Percentiles rank a stretch among this genome's conserved stretches.
phyloP scores from a whole-genome alignment of 192 early-diverging fungal genomes.

The Rhizophagus prolifer region DNA sequence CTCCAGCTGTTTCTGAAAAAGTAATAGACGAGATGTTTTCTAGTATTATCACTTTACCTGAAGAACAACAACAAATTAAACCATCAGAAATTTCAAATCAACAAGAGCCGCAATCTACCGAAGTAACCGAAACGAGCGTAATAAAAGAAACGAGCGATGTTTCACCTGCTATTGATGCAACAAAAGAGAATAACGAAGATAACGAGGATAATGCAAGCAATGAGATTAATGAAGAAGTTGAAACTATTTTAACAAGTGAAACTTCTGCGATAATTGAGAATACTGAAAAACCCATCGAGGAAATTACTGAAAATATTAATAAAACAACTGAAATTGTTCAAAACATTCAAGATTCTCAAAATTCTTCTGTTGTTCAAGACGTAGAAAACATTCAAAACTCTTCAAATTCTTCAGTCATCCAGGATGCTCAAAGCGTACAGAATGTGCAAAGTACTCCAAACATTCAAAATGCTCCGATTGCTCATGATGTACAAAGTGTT shows the following conservation, averaged over 20 bases:
- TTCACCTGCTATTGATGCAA: not conserved
- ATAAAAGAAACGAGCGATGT: not conserved
- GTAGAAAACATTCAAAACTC: not conserved
- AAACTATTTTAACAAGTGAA: not conserved
- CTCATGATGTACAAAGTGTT: not conserved
- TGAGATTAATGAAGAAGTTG: not conserved
- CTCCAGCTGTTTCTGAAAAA: not conserved
- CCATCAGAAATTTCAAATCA: not conserved
- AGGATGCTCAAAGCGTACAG: not conserved
- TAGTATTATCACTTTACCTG: not conserved
- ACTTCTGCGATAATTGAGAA: too few species aligned
- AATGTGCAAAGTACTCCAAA: not conserved
- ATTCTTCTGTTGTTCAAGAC: not conserved
- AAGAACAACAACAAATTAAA: not conserved
- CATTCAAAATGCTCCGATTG: not conserved
- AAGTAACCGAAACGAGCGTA: not conserved
- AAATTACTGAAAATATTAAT: not conserved
- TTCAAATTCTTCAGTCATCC: not conserved
- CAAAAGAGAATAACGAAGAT: not conserved
- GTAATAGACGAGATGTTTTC: not conserved
- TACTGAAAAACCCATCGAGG: too few species aligned
- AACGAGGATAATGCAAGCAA: not conserved
- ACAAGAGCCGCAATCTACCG: not conserved
- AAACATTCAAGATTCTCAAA: not conserved
- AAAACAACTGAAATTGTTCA: not conserved